Base-by-base conservation (phyloP, 768 basidiomycete genomes). In the Leccinum boreale region DNA sequence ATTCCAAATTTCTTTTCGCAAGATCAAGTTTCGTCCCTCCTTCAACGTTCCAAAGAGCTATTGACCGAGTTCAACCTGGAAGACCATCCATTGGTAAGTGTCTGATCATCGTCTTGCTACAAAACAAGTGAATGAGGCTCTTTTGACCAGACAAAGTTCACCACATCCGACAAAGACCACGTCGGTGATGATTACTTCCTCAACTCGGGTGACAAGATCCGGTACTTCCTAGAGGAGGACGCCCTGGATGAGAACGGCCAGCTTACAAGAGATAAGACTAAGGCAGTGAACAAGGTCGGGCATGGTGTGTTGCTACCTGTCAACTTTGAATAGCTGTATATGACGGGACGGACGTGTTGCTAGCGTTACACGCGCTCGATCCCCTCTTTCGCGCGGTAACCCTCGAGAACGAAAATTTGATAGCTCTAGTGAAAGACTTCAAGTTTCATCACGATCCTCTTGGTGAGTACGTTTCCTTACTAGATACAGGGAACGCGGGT, bases 171-270 rank as follows among this genome's bases (percentile, higher is more conserved):
- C 58, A 76, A 82, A 57, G 78, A 86, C 53, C 91, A 94, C 64
- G 80, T 93, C 24, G 94, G 94, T 1, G 94, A 98, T 67, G 85
- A 92, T 31, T 98, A 98, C 72, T 99, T 99, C 67, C 77, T 99
- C 49, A 82, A 77, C 29, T 94, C 92, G 1, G 92, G 93, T 2
- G 93, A 98, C 73, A 97, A 97, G 79, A 92, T 98, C 77, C 86
- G 90, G 6, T 98, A 87, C 73, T 98, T 99, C 73, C 78, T 99
- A 46, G 97, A 98, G 69, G 87, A 92, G 63, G 92, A 89, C 51
- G 93, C 95, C 1, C 77, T 97, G 6, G 82, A 86, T 59, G 64
- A 74, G 24, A 70, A 82, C 31, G 89, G 92, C 3, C 86, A 85
- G 64, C 80, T 99, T 70, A 81, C 79, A 1, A 77, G 84, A 56